Evolutionary conservation across 2,329 filamentous ascomycete species (phyloP).

Genomic region (Xylariaceae sp.): DNA sequence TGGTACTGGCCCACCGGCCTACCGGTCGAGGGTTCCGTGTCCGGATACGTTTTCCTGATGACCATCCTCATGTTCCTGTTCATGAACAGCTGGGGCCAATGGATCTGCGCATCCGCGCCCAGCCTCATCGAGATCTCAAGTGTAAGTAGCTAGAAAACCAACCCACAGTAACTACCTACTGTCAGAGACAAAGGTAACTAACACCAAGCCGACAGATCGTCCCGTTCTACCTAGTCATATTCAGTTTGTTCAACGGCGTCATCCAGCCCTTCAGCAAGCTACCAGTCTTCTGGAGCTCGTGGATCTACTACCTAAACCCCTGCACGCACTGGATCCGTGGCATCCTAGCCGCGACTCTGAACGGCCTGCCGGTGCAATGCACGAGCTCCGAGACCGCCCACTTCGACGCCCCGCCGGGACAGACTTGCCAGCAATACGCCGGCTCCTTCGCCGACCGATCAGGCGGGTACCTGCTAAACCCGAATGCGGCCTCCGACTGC

Average conservation of each 20-base stretch:
- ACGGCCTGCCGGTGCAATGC: slow-evolving; percentile 48
- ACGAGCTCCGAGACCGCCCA: slow-evolving; percentile 36
- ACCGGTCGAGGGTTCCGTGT: slow-evolving; percentile 57
- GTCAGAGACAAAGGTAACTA: too few species aligned
- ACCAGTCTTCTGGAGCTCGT: slow-evolving; percentile 68
- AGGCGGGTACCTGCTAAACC: slow-evolving; percentile 62
- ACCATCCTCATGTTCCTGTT: slow-evolving; percentile 73
- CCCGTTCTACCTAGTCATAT: slow-evolving; percentile 79
- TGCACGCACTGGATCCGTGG: slow-evolving; percentile 65
- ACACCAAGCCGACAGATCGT: slow-evolving; percentile 43
- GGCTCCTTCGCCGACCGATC: slow-evolving; percentile 49
- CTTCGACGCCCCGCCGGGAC: slow-evolving; percentile 58
- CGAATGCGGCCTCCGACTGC: slow-evolving; percentile 54
- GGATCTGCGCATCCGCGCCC: slow-evolving; percentile 78
- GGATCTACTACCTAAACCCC: slow-evolving; percentile 66
- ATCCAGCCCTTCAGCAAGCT: slow-evolving; percentile 63
- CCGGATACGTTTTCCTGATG: slow-evolving; percentile 77
- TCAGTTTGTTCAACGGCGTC: slow-evolving; percentile 72
- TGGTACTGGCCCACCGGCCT: slow-evolving; percentile 77
- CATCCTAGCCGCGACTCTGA: slow-evolving; percentile 60
- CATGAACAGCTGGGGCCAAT: slow-evolving; percentile 72
- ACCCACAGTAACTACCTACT: too few species aligned
- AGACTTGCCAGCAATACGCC: slow-evolving; percentile 64
- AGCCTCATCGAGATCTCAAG: slow-evolving; percentile 76
- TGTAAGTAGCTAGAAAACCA: slow-evolving; percentile 34